Conservation (phyloP, 495 filamentous ascomycete species). For the Xylaria sp. region DNA sequence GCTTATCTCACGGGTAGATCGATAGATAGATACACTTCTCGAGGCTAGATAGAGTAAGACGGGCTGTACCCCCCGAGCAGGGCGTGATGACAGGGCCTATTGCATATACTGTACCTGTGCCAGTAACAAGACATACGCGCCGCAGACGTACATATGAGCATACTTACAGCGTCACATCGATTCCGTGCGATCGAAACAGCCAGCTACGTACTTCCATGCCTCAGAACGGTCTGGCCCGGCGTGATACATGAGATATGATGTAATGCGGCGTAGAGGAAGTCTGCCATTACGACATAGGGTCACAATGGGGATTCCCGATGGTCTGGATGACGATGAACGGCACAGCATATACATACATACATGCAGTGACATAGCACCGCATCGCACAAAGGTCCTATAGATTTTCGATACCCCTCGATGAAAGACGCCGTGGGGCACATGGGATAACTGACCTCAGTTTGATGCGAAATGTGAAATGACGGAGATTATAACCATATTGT, state of each 20-base stretch:
- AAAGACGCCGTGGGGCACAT: neutral
- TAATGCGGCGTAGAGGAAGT: neutral
- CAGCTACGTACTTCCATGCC: neutral
- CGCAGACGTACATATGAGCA: neutral
- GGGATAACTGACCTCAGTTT: neutral
- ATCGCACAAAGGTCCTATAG: neutral
- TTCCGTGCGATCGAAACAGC: neutral
- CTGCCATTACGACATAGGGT: neutral
- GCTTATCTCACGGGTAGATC: slow-evolving; percentile 1
- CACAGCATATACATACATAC: neutral
- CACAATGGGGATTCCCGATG: neutral
- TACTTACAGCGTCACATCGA: slow-evolving; percentile 6
- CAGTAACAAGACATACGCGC: neutral
- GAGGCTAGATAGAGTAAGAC: neutral
- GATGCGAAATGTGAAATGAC: neutral
- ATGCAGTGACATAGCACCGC: neutral
- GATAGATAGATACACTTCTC: neutral
- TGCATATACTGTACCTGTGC: neutral
- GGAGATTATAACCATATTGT: neutral
- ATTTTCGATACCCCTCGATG: neutral
- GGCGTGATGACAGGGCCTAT: neutral
- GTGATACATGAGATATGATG: slow-evolving; percentile 1
- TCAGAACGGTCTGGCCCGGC: neutral
- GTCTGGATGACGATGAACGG: neutral
- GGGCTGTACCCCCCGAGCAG: slow-evolving; percentile 13